These are phyloP conservation scores for Xerocomellus amylosporus DNA, from an alignment of 768 basidiomycete species.

Conservation along the genomic window DNA sequence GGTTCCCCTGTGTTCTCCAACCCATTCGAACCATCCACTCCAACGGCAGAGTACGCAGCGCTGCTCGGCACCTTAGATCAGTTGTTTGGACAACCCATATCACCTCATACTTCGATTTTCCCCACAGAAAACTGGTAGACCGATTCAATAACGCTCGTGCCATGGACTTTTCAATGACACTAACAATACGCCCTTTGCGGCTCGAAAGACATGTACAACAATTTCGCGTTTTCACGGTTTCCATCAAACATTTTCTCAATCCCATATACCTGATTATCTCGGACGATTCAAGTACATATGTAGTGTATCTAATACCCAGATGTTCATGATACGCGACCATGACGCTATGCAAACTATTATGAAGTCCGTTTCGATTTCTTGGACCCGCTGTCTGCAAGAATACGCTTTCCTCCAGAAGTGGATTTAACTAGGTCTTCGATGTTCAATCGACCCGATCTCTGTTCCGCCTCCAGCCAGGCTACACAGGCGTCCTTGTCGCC, in stretches of 20 bases:
- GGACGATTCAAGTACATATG: slow-evolving; percentile 9
- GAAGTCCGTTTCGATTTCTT: slow-evolving; percentile 34
- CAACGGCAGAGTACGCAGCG: slow-evolving; percentile 2
- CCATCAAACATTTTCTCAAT: not conserved
- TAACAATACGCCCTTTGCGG: not conserved
- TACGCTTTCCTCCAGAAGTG: slow-evolving; percentile 26
- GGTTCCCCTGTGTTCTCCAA: slow-evolving; percentile 33
- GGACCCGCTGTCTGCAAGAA: slow-evolving; percentile 13
- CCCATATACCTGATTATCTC: slow-evolving; percentile 7
- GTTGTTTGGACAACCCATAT: slow-evolving; percentile 31
- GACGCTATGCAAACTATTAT: not conserved
- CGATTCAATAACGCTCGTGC: not conserved
- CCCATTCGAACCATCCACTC: slow-evolving; percentile 22
- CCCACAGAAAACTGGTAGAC: slow-evolving; percentile 16
- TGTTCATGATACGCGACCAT: not conserved
- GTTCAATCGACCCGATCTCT: slow-evolving; percentile 44
- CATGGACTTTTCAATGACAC: not conserved
- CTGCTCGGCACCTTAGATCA: slow-evolving; percentile 27
- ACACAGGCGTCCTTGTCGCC: slow-evolving; percentile 65
- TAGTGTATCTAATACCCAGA: slow-evolving; percentile 22
- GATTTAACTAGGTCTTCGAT: slow-evolving; percentile 26
- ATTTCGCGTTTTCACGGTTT: not conserved
- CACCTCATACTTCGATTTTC: slow-evolving; percentile 19
- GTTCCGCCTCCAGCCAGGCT: slow-evolving; percentile 64
- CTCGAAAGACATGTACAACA: slow-evolving; percentile 5